Base-by-base conservation (phyloP, 176 grass and related monocot species). In the Alloteropsis semialata region DNA sequence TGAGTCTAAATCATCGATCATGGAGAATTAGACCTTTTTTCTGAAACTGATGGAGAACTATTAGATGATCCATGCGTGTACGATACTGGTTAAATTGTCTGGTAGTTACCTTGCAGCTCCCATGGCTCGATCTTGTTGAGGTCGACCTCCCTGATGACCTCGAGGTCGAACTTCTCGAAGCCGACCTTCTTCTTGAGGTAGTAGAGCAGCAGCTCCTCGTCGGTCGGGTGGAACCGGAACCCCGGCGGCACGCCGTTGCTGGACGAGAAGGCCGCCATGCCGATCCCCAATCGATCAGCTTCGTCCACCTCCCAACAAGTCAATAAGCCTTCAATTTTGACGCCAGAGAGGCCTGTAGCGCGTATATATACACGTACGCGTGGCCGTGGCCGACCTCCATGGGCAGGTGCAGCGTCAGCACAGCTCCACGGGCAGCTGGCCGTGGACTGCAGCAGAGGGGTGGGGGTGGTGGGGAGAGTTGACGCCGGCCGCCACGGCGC, bases 91-190 rank as follows among this genome's bases (percentile, higher is more conserved):
- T n/a, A 18, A 3, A 54, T 9, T 54, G 1, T 15, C 1, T 8
- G 16, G 0, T 61, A 49, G 0, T 38, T 84, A 95, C 96, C 96
- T 99, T 99, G 96, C 57, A 99, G 88, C 2, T 99, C 96, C 96
- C 96, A 99, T 39, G 96, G 96, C 80, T 99, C 96, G 58, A 96
- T 94, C 87, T 94, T 99, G 85, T 99, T 99, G 51, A 99, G 83
- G 78, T 99, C 96, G n/a, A 99, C 90, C 87, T 99, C 96, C 50
- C 69, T 64, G 68, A 99, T 99, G 66, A 99, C 96, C 85, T 99
- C 96, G 55, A 96, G 87, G 68, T 99, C 96, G 65, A 99, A 94
- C 80, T 94, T 99, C 83, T 99, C 96, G 76, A 92, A 99, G 12
- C 83, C 90, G 17, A 92, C 7, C 85, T 99, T 99, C 85, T 99